phyloP scores from a whole-genome alignment of 106 monocot species.

The Allium cepa region DNA sequence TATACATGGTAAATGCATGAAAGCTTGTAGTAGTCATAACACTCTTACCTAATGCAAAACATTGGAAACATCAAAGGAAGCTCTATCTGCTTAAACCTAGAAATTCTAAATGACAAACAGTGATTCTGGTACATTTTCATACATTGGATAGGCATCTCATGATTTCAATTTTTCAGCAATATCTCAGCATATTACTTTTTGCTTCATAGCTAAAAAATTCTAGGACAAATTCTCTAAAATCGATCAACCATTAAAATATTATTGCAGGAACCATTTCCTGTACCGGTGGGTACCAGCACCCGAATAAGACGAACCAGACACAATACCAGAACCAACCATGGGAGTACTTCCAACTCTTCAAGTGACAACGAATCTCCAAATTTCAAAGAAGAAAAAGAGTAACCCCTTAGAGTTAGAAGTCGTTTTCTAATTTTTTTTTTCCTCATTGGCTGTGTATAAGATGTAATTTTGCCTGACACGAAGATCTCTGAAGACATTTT shows the following conservation, averaged over 20 bases:
- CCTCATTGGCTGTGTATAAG: conserved; percentile 7
- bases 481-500: background rate
- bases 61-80: background rate
- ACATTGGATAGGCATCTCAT: too few relatives aligned
- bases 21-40: background rate
- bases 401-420: conserved; percentile 8
- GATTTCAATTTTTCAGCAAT: too few relatives aligned
- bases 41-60: background rate
- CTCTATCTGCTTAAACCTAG: background rate
- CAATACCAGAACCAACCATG: conserved; percentile 29
- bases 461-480: conserved; percentile 2
- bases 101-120: too few relatives aligned
- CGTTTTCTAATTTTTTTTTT: background rate
- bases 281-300: conserved; percentile 32
- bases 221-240: background rate
- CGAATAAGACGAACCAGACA: conserved; percentile 45
- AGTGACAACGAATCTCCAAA: conserved; percentile 22
- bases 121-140: too few relatives aligned
- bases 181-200: too few relatives aligned
- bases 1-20: background rate
- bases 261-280: conserved; percentile 54
- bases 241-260: too few relatives aligned
- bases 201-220: too few relatives aligned
- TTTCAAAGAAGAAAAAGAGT: background rate
- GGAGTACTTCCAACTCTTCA: conserved; percentile 13